A percentile compares a stretch with the other conserved stretches of the same genome.
Evolutionary conservation across 1,139 yeast genomes (phyloP).

Genomic region (Barnettozyma hawaiiensis): DNA sequence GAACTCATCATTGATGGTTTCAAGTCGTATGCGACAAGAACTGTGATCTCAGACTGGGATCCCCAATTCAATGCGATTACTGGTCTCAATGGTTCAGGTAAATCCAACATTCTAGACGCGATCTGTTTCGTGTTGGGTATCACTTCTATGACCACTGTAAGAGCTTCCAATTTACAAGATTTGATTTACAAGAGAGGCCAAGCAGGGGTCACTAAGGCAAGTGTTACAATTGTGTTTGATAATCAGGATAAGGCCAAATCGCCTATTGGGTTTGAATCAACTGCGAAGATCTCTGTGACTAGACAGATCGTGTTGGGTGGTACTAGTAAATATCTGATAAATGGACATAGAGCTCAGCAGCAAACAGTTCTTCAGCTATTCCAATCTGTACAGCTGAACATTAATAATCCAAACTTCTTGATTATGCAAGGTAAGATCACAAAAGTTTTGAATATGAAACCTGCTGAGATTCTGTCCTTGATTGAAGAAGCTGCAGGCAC

Average conservation of each 20-base stretch:
- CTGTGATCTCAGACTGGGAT: constrained; percentile 95
- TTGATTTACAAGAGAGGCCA: constrained; percentile 95
- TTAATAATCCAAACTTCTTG: constrained; percentile 92
- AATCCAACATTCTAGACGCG: constrained; percentile 91
- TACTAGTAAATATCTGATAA: constrained; percentile 83
- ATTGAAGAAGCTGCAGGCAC: constrained; percentile 99
- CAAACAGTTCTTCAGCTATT: constrained; percentile 85
- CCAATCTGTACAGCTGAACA: constrained; percentile 91
- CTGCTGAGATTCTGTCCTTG: constrained; percentile 78
- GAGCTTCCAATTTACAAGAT: constrained; percentile 92
- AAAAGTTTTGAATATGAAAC: constrained; percentile 93
- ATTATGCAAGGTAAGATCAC: constrained; percentile 99
- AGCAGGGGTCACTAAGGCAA: constrained; percentile 96
- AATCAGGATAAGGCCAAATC: constrained; percentile 69
- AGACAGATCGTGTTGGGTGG: constrained; percentile 92
- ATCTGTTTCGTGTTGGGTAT: constrained; percentile 98
- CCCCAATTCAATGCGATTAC: constrained; percentile 96
- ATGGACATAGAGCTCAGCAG: constrained; percentile 96
- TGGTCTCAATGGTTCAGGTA: constrained; percentile 96
- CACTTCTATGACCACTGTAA: constrained; percentile 85
- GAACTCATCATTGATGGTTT: constrained; percentile 96
- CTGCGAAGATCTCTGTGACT: constrained; percentile 81
- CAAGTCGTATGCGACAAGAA: constrained; percentile 95
- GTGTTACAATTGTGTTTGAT: constrained; percentile 93
- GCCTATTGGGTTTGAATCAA: constrained; percentile 84